phyloP scores from a whole-genome alignment of 345 rosid species.

The Balakata baccata region DNA sequence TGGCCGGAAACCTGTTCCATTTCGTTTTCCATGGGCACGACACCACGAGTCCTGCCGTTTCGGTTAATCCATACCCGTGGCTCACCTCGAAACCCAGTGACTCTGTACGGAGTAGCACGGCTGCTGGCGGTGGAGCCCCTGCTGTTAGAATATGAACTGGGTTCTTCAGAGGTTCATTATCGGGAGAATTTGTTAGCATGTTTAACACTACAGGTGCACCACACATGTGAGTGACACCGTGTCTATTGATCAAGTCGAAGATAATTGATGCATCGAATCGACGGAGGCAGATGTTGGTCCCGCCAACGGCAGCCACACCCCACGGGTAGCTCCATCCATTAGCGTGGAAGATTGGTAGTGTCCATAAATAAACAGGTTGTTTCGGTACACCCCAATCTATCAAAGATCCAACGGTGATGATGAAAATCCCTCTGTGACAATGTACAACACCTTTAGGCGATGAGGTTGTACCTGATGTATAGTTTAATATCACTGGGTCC shows the following conservation, averaged over 20 bases:
- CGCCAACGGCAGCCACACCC: slow-evolving; percentile 28
- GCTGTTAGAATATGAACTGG: slow-evolving; percentile 20
- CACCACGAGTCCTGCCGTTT: slow-evolving; percentile 14
- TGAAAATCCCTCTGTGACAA: slow-evolving; percentile 18
- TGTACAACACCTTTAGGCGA: slow-evolving; percentile 29
- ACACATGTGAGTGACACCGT: slow-evolving; percentile 32
- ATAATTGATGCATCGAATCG: slow-evolving; percentile 15
- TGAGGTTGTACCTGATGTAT: slow-evolving; percentile 31
- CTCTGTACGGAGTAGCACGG: slow-evolving; percentile 13
- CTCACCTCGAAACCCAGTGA: slow-evolving; percentile 28
- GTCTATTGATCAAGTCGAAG: slow-evolving; percentile 18
- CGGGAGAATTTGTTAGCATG: slow-evolving; percentile 22
- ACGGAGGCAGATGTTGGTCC: slow-evolving; percentile 24
- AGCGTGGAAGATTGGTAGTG: slow-evolving; percentile 29
- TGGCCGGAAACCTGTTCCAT: slow-evolving; percentile 21
- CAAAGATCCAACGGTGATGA: slow-evolving; percentile 5
- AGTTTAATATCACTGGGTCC: slow-evolving; percentile 23
- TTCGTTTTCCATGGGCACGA: slow-evolving; percentile 24
- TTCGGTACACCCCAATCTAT: slow-evolving; percentile 23
- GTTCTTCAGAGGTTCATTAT: not conserved
- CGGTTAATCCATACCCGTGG: slow-evolving; percentile 30
- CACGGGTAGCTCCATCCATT: slow-evolving; percentile 30
- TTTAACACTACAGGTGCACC: slow-evolving; percentile 28
- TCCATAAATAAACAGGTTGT: slow-evolving; percentile 22
- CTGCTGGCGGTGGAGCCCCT: slow-evolving; percentile 27